Base-by-base conservation (phyloP, 2,329 filamentous ascomycete species). In the Cyclaneusma minus region DNA sequence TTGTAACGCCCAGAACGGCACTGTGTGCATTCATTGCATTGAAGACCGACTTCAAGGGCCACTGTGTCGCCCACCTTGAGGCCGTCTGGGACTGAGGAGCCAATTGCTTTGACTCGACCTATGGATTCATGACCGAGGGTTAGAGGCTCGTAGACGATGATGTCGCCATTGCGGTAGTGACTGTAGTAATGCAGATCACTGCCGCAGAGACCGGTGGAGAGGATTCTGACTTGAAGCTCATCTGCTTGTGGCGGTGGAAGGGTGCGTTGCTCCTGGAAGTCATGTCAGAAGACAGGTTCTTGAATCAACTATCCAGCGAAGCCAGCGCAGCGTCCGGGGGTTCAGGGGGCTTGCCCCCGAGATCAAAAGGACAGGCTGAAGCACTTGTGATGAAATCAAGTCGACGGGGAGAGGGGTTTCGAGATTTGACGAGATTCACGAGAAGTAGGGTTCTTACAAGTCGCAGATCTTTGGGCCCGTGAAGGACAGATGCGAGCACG, bases 141-240 rank as follows among this genome's bases (percentile, higher is more conserved):
- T 51, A 94, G 81, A 45, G 85, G 77, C 46, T 68, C 79, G 38
- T 68, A 67, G 24, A 95, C 87, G 34, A 94, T 75, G 79, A 94
- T 94, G 40, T 85, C 85, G 21, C 89, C 87, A 48, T 95, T 95
- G 57, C 80, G 80, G 42, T 87, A 87, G 29, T 79, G 78, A 49
- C 89, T 82, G 83, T 85, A 95, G 62, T 95, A 95, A 58, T 95
- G 87, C 30, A 95, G 74, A 51, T 94, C 85, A 34, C 82, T 91
- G 65, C 87, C 89, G 61, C 89, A 95, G 44, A 95, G 94, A 28
- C 89, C 89, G 3, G 87, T 95, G 54, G 80, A 87, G 55, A 87
- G 81, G 48, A 95, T 69, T 28, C 81, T 81, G 32, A 95, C 54
- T 22, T 83, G 83, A 25, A 94, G 83, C 58, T 94, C 80, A 26